Conservation (phyloP, 768 basidiomycete genomes). For the Naganishia vishniacii region DNA sequence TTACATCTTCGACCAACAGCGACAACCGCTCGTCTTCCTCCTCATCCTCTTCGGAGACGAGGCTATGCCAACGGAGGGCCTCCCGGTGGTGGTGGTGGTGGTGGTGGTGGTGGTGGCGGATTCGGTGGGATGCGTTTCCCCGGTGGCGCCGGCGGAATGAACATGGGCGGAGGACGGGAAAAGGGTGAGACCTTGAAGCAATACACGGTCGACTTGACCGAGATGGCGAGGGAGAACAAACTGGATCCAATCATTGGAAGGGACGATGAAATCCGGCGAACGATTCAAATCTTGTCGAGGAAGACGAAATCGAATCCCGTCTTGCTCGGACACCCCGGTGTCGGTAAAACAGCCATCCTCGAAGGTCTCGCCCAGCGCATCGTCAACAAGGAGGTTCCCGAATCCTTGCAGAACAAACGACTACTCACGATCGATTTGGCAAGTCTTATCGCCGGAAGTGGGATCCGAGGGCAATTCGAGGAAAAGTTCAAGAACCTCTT, state of each 20-base stretch:
- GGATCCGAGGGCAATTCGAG: slow-evolving; percentile 86
- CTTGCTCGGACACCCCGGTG: slow-evolving; percentile 66
- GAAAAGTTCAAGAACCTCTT: slow-evolving; percentile 86
- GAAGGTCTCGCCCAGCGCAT: slow-evolving; percentile 85
- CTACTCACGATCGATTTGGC: slow-evolving; percentile 80
- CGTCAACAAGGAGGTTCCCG: slow-evolving; percentile 81
- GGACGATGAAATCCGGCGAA: slow-evolving; percentile 84
- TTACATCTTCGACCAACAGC: too few relatives aligned
- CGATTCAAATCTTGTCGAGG: slow-evolving; percentile 82
- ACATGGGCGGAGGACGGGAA: slow-evolving; percentile 41
- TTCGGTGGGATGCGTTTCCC: slow-evolving; percentile 40
- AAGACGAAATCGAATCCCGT: slow-evolving; percentile 90
- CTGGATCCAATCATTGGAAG: slow-evolving; percentile 85
- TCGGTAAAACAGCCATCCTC: slow-evolving; percentile 86
- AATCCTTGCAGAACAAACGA: slow-evolving; percentile 83
- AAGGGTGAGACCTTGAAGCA: slow-evolving; percentile 83
- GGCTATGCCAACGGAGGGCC: slow-evolving; percentile 19
- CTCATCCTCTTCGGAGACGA: background rate
- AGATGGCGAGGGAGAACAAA: slow-evolving; percentile 75
- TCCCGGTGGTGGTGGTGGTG: slow-evolving; percentile 18
- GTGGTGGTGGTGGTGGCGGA: slow-evolving; percentile 21
- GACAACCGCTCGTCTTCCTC: too few relatives aligned
- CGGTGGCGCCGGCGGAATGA: slow-evolving; percentile 33
- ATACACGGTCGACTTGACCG: slow-evolving; percentile 76
- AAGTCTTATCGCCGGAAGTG: slow-evolving; percentile 79